Evolutionary conservation across 768 basidiomycete species (phyloP), one percentile per base, ranked within the genome.

Genomic region (Clitopilus hobsonii): DNA sequence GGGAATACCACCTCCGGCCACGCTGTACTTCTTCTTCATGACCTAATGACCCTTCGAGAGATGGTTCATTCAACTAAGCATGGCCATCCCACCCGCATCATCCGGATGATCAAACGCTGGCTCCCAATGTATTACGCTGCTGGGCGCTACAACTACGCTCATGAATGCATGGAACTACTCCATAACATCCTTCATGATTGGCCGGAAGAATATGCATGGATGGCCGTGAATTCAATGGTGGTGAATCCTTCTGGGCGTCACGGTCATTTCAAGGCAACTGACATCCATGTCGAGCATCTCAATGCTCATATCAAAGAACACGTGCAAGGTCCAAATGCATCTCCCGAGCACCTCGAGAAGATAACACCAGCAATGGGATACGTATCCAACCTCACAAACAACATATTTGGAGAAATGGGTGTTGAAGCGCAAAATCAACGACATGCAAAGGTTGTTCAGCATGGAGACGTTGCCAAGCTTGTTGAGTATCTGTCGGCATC

Each of bases 211-310:
- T 61, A 53, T 54, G 58, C 65, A 13, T n/a, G 20, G 1, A 51
- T 60, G n/a, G 53, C 56, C 5, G 48, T 51, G 20, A 55, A 55
- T 48, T 61, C 56, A 6, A 66, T 66, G 65, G 53, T 66, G 10
- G 62, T 63, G 5, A 66, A 66, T 50, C 60, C 54, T 7, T 16
- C 26, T 1, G 65, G 63, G 23, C 53, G 56, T n/a, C 38, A 29
- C 14, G 53, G 23, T 3, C 47, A 27, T n/a, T 64, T 56, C 38
- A 66, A 64, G 27, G 56, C 60, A 32, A 63, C 63, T 11, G 65
- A 67, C 54, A 62, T 67, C 38, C 55, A 54, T 2, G 62, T 63
- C 7, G 61, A 67, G 38, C 65, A 67, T n/a, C 55, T 64, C 41
- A 65, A 67, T 36, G 54, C 58, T 6, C 6, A 50, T 1, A 63